Evolutionary conservation across 768 basidiomycete genomes (phyloP).

Genomic region (Auriscalpium vulgare): DNA sequence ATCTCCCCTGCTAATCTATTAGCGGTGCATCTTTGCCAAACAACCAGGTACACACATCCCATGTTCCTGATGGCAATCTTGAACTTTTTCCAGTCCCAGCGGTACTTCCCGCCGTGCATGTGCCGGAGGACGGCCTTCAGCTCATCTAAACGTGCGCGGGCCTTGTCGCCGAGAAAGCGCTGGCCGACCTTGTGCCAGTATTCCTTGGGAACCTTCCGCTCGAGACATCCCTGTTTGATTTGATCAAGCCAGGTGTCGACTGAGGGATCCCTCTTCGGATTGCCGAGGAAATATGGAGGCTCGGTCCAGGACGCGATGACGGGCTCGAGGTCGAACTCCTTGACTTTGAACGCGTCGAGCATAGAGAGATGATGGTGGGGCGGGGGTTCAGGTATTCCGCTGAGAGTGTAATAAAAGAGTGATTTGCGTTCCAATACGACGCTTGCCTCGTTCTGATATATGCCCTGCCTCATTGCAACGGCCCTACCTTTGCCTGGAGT

Average conservation of each 20-base stretch:
- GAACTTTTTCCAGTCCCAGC: constrained; percentile 82
- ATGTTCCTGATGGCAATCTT: constrained; percentile 71
- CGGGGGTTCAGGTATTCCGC: background rate
- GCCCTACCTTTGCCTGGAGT: too few species aligned
- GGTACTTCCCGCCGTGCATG: constrained; percentile 69
- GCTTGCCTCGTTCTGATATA: too few species aligned
- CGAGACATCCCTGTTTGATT: constrained; percentile 64
- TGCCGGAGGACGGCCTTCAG: constrained; percentile 67
- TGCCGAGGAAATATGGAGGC: constrained; percentile 60
- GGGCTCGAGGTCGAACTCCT: constrained; percentile 68
- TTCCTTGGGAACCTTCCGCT: constrained; percentile 67
- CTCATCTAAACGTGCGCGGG: constrained; percentile 60
- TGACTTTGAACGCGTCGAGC: constrained; percentile 74
- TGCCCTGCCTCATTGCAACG: too few species aligned
- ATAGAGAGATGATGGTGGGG: constrained; percentile 24
- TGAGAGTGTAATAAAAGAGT: background rate
- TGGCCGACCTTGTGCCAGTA: constrained; percentile 80
- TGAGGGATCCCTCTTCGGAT: constrained; percentile 57
- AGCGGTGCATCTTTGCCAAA: background rate
- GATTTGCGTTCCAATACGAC: too few species aligned
- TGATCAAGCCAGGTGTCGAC: constrained; percentile 69
- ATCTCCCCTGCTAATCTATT: constrained; percentile 48
- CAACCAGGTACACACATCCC: constrained; percentile 52
- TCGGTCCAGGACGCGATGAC: constrained; percentile 57
- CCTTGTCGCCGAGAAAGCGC: constrained; percentile 64